Conservation (phyloP, 2,329 filamentous ascomycete genomes). For the Fusarium longipes region DNA sequence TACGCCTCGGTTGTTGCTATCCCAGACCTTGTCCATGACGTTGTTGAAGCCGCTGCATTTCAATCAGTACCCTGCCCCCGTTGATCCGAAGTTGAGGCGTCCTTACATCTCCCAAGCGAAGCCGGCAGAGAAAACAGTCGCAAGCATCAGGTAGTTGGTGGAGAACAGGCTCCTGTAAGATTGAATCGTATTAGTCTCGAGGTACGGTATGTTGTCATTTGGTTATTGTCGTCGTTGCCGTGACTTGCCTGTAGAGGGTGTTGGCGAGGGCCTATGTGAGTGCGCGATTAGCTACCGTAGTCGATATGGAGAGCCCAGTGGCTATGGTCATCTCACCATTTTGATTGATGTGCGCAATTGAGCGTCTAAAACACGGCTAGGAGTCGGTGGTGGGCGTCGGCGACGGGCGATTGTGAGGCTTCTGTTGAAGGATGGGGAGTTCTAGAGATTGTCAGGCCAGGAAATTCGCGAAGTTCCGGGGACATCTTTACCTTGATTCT, state of each 20-base stretch:
- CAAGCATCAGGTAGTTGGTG: constrained; percentile 89
- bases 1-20: constrained; percentile 91
- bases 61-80: constrained; percentile 49
- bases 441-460: constrained; percentile 50
- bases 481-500: constrained; percentile 46
- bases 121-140: constrained; percentile 84
- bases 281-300: constrained; percentile 52
- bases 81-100: constrained; percentile 41
- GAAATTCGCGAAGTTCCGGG: constrained; percentile 52
- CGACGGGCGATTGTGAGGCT: constrained; percentile 43
- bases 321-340: constrained; percentile 50
- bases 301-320: background rate
- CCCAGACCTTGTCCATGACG: constrained; percentile 87
- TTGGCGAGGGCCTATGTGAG: constrained; percentile 51
- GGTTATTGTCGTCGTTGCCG: constrained; percentile 28
- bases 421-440: constrained; percentile 47
- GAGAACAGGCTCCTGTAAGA: constrained; percentile 79
- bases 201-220: constrained; percentile 17
- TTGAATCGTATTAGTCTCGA: constrained; percentile 42
- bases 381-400: constrained; percentile 44
- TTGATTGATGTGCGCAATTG: constrained; percentile 50
- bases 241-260: constrained; percentile 56
- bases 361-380: constrained; percentile 43
- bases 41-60: constrained; percentile 80
- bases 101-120: constrained; percentile 95